Evolutionary conservation across 2,329 filamentous ascomycete species (phyloP).

Genomic region (Nothophaeocryptopus gaeumannii): DNA sequence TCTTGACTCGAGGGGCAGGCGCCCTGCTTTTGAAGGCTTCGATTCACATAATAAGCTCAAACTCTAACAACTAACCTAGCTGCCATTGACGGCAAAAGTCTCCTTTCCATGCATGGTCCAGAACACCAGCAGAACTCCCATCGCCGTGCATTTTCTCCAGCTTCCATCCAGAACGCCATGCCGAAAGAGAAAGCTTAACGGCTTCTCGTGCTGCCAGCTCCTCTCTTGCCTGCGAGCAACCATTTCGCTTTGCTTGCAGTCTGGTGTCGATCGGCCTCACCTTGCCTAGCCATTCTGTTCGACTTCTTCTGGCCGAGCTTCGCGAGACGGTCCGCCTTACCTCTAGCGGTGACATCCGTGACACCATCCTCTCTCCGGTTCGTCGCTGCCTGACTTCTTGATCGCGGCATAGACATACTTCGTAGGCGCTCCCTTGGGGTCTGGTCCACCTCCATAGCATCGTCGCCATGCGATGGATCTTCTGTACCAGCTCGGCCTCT

Average conservation of each 20-base stretch:
- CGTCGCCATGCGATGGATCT: slow-evolving; percentile 38
- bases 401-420: slow-evolving; percentile 63
- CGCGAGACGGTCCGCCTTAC: slow-evolving; percentile 78
- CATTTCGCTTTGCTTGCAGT: slow-evolving; percentile 82
- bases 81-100: no score
- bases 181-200: slow-evolving; percentile 9
- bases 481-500: slow-evolving; percentile 61
- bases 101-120: no score
- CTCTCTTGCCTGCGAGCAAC: slow-evolving; percentile 88
- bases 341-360: slow-evolving; percentile 61
- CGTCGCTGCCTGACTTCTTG: slow-evolving; percentile 58
- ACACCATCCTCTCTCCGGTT: slow-evolving; percentile 79
- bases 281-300: slow-evolving; percentile 96
- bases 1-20: no score
- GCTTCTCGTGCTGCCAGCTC: slow-evolving; percentile 74
- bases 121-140: no score
- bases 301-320: slow-evolving; percentile 97
- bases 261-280: slow-evolving; percentile 91
- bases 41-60: no score
- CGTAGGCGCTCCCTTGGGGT: slow-evolving; percentile 43
- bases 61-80: no score
- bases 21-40: no score
- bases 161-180: slow-evolving; percentile 8
- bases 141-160: no score
- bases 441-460: slow-evolving; percentile 68